Evolutionary conservation across 768 basidiomycete species (phyloP).

Genomic region (Gymnopilus junonius): DNA sequence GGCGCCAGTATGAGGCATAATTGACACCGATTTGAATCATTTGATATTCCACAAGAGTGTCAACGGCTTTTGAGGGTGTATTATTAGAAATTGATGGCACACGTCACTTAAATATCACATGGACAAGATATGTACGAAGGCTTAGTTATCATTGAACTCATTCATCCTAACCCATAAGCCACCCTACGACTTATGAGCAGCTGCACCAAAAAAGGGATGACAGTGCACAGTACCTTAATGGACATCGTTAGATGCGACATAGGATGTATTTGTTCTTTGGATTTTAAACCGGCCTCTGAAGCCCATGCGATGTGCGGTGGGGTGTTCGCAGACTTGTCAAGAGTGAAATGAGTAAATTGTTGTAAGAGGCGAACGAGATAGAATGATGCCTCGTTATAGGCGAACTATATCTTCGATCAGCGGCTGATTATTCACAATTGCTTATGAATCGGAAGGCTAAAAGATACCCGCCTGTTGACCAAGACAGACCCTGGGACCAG

Average conservation of each 20-base stretch:
- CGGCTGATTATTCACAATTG: not conserved
- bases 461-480: slow-evolving; percentile 38
- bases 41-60: no score
- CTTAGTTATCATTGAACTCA: slow-evolving; percentile 13
- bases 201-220: not conserved
- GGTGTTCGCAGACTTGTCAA: slow-evolving; percentile 10
- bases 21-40: not conserved
- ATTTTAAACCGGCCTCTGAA: slow-evolving; percentile 30
- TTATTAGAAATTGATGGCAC: no score
- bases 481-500: slow-evolving; percentile 67
- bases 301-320: slow-evolving; percentile 30
- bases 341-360: slow-evolving; percentile 38
- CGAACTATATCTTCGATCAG: slow-evolving; percentile 44
- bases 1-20: not conserved
- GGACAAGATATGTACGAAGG: not conserved
- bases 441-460: not conserved
- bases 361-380: slow-evolving; percentile 59
- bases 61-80: not conserved
- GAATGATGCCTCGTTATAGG: slow-evolving; percentile 68
- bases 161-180: slow-evolving; percentile 47
- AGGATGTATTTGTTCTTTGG: slow-evolving; percentile 43
- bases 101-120: not conserved
- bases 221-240: slow-evolving; percentile 34
- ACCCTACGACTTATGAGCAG: slow-evolving; percentile 30
- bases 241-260: slow-evolving; percentile 48